Base-by-base conservation (phyloP, 2,329 filamentous ascomycete genomes). In the Pseudogymnoascus sp. region DNA sequence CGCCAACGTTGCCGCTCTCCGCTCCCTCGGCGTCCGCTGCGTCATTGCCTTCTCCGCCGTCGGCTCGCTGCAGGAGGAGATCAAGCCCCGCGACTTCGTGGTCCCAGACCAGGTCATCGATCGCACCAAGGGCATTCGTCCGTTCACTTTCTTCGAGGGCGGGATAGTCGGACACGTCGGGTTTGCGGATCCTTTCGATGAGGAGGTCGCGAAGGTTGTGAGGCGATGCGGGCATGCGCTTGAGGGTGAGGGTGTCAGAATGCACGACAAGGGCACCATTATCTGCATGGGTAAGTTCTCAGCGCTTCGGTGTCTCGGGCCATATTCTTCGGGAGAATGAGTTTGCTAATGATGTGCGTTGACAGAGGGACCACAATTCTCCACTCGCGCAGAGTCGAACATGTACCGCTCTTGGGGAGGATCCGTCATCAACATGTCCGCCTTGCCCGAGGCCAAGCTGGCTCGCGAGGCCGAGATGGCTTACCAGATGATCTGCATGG, bases 401-500 rank as follows among this genome's bases (percentile, higher is more conserved):
- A 85, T 99, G 79, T 99, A 99, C 82, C 91, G 94, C 69, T 82
- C 85, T 65, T 97, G 92, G 90, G 93, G 93, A 70, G 93, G 92
- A 69, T 89, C 85, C 67, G 90, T 97, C 61, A 97, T 99, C 81
- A 97, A 97, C 83, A 99, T 99, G 94, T 96, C 91, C 49, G 89
- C 88, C 12, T 83, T 99, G 14, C 94, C 94, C 19, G 94, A 99
- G 78, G 90, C 93, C 59, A 99, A 99, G 81, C 86, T 99, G 19
- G 94, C 94, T 8, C 87, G 91, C 61, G 94, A 99, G 79, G 94
- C 94, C 23, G 94, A 99, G 80, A 89, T 99, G 69, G 89, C 89
- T 37, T 97, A 97, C 77, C 92, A 96, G 79, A 95, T 97, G 84
- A 96, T 99, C 72, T 96, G 93, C 81, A 99, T 99, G 94, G 91